These are phyloP conservation scores for Globisporangium nodosum DNA, from an alignment of 352 stramenopile species.

Conservation along the genomic window DNA sequence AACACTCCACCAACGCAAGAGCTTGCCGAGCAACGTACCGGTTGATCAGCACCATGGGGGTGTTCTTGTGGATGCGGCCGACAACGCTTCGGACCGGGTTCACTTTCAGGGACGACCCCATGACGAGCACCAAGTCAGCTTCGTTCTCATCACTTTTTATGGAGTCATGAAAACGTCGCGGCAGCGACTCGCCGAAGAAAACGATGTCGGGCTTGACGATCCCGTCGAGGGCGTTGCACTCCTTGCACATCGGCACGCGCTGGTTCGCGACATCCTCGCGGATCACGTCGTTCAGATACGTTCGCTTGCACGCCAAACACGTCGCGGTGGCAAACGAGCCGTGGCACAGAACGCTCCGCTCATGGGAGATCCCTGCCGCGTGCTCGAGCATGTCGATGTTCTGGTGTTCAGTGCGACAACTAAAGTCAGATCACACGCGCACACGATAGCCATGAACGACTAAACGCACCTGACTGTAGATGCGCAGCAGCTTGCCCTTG, in stretches of 20 bases:
- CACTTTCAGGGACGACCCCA: constrained; percentile 98
- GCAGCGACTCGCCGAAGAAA: constrained; percentile 97
- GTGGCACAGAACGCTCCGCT: constrained; percentile 92
- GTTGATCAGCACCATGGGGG: constrained; percentile 85
- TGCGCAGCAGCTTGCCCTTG: constrained; percentile 89
- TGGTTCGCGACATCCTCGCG: constrained; percentile 75
- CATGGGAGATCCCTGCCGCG: constrained; percentile 87
- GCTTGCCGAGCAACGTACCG: constrained; percentile 22
- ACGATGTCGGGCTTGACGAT: constrained; percentile 98
- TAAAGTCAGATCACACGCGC: neutral
- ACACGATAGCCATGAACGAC: neutral
- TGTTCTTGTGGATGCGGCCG: constrained; percentile 71
- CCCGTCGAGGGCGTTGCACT: constrained; percentile 70
- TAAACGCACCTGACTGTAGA: constrained; percentile 84
- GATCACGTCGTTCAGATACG: constrained; percentile 82
- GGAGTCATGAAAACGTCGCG: constrained; percentile 85
- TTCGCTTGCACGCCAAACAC: constrained; percentile 87
- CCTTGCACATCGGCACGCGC: constrained; percentile 73
- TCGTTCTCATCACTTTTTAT: constrained; percentile 75
- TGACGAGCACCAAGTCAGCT: constrained; percentile 97
- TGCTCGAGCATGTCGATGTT: constrained; percentile 99
- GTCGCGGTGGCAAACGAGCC: constrained; percentile 91
- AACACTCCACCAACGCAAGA: neutral
- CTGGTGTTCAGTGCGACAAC: constrained; percentile 28
- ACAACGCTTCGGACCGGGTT: constrained; percentile 91